Evolutionary conservation across 257 asterid genomes (phyloP).

Genomic region (Eustoma russellianum): DNA sequence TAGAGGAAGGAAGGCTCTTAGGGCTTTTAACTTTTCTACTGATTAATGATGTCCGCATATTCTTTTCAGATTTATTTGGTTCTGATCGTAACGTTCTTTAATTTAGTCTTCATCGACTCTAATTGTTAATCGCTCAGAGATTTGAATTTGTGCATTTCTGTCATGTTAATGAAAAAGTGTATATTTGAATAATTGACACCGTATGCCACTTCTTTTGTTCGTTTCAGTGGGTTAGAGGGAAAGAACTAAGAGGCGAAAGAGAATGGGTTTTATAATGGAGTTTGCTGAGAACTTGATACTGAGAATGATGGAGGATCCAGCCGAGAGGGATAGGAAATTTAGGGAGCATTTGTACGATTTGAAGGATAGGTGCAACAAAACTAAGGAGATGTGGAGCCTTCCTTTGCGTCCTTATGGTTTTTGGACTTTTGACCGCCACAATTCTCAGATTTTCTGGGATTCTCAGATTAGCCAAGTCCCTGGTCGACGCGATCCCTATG

Average conservation of each 20-base stretch:
- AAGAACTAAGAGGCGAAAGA: background rate
- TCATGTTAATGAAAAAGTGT: too few relatives aligned
- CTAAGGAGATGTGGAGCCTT: constrained; percentile 57
- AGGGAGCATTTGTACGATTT: constrained; percentile 53
- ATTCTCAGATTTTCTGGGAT: constrained; percentile 62
- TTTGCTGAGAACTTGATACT: constrained; percentile 71
- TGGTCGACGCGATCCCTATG: constrained; percentile 88
- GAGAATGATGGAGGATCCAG: constrained; percentile 77
- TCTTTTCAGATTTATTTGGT: too few relatives aligned
- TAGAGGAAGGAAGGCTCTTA: too few relatives aligned
- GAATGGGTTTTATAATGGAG: constrained; percentile 78
- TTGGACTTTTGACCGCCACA: constrained; percentile 83
- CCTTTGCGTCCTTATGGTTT: constrained; percentile 83
- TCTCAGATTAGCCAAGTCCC: constrained; percentile 72
- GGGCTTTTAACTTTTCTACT: too few relatives aligned
- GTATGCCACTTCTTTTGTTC: too few relatives aligned
- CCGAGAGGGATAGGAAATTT: constrained; percentile 57
- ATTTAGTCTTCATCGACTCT: too few relatives aligned
- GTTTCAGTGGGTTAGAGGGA: background rate
- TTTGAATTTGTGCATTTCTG: too few relatives aligned
- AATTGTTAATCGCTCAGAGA: too few relatives aligned
- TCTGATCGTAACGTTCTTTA: too few relatives aligned
- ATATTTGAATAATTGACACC: too few relatives aligned
- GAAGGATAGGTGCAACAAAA: constrained; percentile 41
- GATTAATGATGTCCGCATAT: too few relatives aligned